Percentiles rank a stretch among this genome's conserved stretches.
Conservation (phyloP, 805 yeast species). For the Starmerella gropengiesseri region DNA sequence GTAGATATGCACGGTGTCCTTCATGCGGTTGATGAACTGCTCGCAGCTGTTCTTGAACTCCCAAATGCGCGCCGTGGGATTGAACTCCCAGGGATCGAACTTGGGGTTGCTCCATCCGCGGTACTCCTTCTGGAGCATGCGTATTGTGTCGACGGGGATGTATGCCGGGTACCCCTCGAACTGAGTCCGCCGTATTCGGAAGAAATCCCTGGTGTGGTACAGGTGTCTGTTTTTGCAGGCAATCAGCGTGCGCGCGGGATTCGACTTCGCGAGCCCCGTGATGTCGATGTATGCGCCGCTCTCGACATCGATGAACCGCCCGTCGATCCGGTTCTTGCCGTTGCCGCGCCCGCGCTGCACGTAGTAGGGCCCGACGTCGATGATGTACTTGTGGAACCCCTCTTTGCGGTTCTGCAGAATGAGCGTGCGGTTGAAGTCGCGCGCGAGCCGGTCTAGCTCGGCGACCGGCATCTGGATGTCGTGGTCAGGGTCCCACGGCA, state of each 20-base stretch:
- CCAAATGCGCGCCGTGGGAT: conserved; percentile 17
- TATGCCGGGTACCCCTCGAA: conserved; percentile 49
- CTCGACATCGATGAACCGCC: conserved; percentile 50
- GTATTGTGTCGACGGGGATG: conserved; percentile 35
- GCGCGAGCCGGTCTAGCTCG: conserved; percentile 38
- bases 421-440: conserved; percentile 39
- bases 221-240: conserved; percentile 51
- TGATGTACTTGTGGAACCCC: conserved; percentile 36
- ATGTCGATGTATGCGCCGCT: conserved; percentile 52
- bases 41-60: conserved; percentile 12
- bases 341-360: conserved; percentile 40
- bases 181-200: conserved; percentile 43
- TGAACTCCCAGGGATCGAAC: conserved; percentile 23
- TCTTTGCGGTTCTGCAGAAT: conserved; percentile 38
- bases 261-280: conserved; percentile 35
- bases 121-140: conserved; percentile 34
- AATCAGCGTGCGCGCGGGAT: conserved; percentile 13
- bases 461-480: conserved; percentile 43
- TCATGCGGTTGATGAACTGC: conserved; percentile 4
- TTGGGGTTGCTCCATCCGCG: conserved; percentile 16
- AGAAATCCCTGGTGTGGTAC: conserved; percentile 39
- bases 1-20: conserved; percentile 4
- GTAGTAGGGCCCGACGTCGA: conserved; percentile 42
- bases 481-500: conserved; percentile 45
- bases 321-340: conserved; percentile 41